Evolutionary conservation across 73 alveolate species (phyloP).

Genomic region (Blepharisma japonicum): DNA sequence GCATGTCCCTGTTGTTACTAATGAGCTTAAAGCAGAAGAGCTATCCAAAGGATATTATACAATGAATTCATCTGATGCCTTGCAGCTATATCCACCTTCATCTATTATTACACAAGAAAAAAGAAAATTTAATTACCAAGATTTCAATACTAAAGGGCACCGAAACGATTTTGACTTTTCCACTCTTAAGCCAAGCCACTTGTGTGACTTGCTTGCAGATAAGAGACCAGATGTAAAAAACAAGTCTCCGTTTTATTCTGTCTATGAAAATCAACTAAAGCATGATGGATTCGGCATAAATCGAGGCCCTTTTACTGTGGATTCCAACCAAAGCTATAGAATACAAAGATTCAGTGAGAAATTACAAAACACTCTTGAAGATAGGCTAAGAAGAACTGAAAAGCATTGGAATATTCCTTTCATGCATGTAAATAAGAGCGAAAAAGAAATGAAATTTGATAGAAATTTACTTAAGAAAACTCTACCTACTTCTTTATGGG

Average conservation of each 20-base stretch:
- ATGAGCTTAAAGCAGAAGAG: neutral
- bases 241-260: neutral
- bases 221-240: slow-evolving; percentile 13
- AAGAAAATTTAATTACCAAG: neutral
- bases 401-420: too few species aligned
- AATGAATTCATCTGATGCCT: neutral
- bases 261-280: neutral
- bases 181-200: slow-evolving; percentile 4
- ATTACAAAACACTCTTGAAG: too few species aligned
- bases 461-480: too few species aligned
- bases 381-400: too few species aligned
- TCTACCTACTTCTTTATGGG: too few species aligned
- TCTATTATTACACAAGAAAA: slow-evolving; percentile 2
- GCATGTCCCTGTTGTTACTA: too few species aligned
- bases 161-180: slow-evolving; percentile 9
- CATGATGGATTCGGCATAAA: neutral
- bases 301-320: slow-evolving; percentile 23
- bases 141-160: neutral
- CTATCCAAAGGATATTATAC: slow-evolving; percentile 18
- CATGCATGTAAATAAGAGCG: too few species aligned
- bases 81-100: neutral
- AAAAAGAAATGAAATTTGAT: too few species aligned
- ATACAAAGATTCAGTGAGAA: too few species aligned
- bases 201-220: slow-evolving; percentile 2
- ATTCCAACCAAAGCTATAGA: neutral